phyloP scores from a whole-genome alignment of 352 stramenopile species.

The Phytophthora lateralis region DNA sequence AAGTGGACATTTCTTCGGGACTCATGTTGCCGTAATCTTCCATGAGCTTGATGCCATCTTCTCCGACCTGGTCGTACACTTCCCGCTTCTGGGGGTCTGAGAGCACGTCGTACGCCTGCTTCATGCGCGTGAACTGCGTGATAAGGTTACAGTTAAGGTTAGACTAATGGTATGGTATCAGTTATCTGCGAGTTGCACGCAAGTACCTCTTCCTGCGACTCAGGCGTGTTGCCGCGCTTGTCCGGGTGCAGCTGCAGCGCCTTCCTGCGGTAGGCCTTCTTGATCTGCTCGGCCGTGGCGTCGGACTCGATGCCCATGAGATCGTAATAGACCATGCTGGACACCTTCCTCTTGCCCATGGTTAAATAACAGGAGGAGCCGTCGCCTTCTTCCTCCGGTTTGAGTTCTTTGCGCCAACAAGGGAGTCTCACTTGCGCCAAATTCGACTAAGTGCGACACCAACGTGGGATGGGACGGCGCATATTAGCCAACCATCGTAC shows the following conservation, averaged over 20 bases:
- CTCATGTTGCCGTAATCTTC: conserved; percentile 87
- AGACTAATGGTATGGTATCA: no score
- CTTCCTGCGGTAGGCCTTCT: conserved; percentile 92
- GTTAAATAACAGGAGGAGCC: background rate
- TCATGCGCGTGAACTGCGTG: conserved; percentile 89
- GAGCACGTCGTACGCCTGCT: conserved; percentile 93
- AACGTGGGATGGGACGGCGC: conserved; percentile 23
- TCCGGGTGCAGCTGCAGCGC: conserved; percentile 93
- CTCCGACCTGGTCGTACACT: conserved; percentile 84
- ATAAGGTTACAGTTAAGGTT: background rate
- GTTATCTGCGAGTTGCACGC: background rate
- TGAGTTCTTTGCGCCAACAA: conserved; percentile 14
- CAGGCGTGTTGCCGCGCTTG: conserved; percentile 84
- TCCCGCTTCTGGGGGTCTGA: conserved; percentile 86
- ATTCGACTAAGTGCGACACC: conserved; percentile 27
- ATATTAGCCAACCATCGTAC: no score
- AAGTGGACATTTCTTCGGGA: conserved; percentile 68
- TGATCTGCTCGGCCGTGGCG: conserved; percentile 86
- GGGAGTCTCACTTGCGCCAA: conserved; percentile 14
- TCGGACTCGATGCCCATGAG: conserved; percentile 78
- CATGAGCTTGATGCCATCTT: conserved; percentile 91
- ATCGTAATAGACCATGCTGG: conserved; percentile 81
- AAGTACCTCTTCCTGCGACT: conserved; percentile 74
- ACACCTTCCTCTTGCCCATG: conserved; percentile 70
- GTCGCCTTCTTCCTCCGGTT: conserved; percentile 7